Base-by-base conservation (phyloP, 2,329 filamentous ascomycete genomes). In the Septoria petroselini region DNA sequence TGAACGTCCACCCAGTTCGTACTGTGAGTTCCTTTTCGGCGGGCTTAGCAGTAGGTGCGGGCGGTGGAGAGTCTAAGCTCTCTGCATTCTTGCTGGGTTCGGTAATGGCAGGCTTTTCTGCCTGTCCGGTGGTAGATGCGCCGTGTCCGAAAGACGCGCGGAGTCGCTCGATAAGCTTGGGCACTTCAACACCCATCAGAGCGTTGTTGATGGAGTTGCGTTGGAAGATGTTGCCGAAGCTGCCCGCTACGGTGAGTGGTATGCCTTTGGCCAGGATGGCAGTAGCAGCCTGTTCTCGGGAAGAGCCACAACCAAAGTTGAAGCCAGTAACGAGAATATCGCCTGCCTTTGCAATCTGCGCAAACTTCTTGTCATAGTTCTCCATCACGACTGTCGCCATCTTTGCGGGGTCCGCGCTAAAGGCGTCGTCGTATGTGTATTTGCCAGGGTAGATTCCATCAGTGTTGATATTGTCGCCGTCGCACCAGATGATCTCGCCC, bases 381-480 rank as follows among this genome's bases (percentile, higher is more conserved):
- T 86, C 80, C 90, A 97, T 96, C 70, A 86, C 91, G 0, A 91
- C 90, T 58, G 86, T 75, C 0, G 89, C 88, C 91, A 97, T 96
- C 49, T 82, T 82, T 54, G 88, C 85, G 0, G 71, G 74, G 0
- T 86, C 72, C 0, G 96, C 76, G 0, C 86, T 73, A 1, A 97
- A 77, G 62, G 87, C 79, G 65, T 97, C 91, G 66, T 94, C 88
- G 70, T 97, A 97, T 0, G 91, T 96, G 68, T 88, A 90, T 66
- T 91, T 90, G 3, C 88, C 89, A 0, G 90, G 86, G 68, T 97
- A 97, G 67, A 97, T 95, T 46, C 80, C 84, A 64, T 97, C 91
- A 0, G 91, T 97, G 71, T 93, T 88, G 67, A 96, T 82, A 71
- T 95, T 94, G 67, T 90, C 86, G 1, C 80, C 82, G 62, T 95